phyloP scores from a whole-genome alignment of 306 rosid genomes.

The Glycine soja region DNA sequence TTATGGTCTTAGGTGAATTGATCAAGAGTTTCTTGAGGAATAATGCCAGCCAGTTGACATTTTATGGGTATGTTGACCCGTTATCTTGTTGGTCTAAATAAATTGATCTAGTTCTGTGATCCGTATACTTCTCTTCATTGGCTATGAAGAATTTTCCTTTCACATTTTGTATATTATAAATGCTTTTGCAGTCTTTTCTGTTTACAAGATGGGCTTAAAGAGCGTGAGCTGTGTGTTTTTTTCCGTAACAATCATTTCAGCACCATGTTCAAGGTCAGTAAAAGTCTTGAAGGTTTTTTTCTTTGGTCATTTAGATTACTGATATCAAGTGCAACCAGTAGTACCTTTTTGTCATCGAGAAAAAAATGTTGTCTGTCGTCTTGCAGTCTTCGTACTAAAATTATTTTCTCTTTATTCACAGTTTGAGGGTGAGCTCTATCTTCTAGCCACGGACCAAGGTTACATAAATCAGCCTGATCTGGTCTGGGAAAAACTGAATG shows the following conservation, averaged over 20 bases:
- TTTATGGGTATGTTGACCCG: constrained; percentile 70
- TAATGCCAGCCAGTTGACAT: constrained; percentile 92
- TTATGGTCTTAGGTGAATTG: constrained; percentile 76
- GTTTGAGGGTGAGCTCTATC: constrained; percentile 86
- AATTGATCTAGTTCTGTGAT: constrained; percentile 37
- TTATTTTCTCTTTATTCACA: constrained; percentile 48
- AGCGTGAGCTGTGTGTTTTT: constrained; percentile 93
- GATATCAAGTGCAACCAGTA: constrained; percentile 31
- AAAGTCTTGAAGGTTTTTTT: constrained; percentile 39
- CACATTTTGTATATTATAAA: constrained; percentile 31
- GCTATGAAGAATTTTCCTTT: constrained; percentile 12
- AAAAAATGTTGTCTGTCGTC: constrained; percentile 27
- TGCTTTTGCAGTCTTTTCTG: constrained; percentile 82
- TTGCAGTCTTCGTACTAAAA: constrained; percentile 36
- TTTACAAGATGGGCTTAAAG: constrained; percentile 96
- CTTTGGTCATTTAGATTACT: constrained; percentile 36
- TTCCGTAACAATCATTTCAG: constrained; percentile 99
- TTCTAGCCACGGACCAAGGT: constrained; percentile 99
- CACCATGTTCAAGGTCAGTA: constrained; percentile 97
- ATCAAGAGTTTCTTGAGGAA: constrained; percentile 83
- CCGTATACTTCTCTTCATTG: constrained; percentile 31
- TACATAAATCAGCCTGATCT: constrained; percentile 95
- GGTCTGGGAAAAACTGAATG: constrained; percentile 98
- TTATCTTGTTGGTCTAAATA: constrained; percentile 23
- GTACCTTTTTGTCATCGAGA: constrained; percentile 14